phyloP scores from a whole-genome alignment of 2,329 filamentous ascomycete genomes.

The Trichoderma sp. region DNA sequence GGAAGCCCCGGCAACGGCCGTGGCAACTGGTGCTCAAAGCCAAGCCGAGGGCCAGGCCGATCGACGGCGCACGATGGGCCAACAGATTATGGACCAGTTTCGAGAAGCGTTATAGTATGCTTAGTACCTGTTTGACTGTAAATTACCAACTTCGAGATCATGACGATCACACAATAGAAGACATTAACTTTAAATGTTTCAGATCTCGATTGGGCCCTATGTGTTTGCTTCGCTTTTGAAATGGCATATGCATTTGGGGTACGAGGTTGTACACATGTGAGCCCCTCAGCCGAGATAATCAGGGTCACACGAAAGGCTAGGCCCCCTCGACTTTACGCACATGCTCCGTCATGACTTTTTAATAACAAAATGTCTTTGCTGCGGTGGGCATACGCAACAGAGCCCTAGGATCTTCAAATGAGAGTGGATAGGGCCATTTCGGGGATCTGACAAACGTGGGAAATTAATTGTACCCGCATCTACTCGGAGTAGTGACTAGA shows the following conservation, averaged over 20 bases:
- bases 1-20: slow-evolving; percentile 48
- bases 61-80: slow-evolving; percentile 57
- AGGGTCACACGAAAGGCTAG: background rate
- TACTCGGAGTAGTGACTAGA: background rate
- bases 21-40: slow-evolving; percentile 45
- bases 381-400: background rate
- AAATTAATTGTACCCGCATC: slow-evolving; percentile 17
- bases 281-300: background rate
- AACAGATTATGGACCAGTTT: slow-evolving; percentile 63
- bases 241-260: background rate
- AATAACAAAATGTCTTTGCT: background rate
- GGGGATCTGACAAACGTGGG: slow-evolving; percentile 17
- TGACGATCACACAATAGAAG: background rate
- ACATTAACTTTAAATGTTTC: background rate
- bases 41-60: slow-evolving; percentile 46
- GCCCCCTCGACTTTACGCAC: background rate
- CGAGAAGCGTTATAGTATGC: slow-evolving; percentile 36
- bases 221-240: background rate
- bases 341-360: background rate
- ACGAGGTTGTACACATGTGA: background rate
- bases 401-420: slow-evolving; percentile 7
- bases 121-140: background rate
- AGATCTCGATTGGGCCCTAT: background rate
- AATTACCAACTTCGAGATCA: background rate
- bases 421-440: slow-evolving; percentile 1